phyloP scores from a whole-genome alignment of 805 yeast species.

The Metschnikowia amazonensis region DNA sequence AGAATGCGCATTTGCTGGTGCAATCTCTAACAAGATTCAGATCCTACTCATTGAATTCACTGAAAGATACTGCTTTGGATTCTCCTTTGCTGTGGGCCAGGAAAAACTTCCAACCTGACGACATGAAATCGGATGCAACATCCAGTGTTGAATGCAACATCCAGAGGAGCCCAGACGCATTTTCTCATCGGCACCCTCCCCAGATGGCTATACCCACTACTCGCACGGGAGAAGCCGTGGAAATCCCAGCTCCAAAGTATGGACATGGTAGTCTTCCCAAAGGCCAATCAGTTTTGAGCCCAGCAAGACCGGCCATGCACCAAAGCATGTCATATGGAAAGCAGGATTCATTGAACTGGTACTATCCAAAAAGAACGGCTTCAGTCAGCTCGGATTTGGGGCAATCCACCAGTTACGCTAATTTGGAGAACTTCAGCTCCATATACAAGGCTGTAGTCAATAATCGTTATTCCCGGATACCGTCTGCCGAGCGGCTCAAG shows the following conservation, averaged over 20 bases:
- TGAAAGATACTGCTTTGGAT: slow-evolving; percentile 21
- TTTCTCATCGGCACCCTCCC: slow-evolving; percentile 28
- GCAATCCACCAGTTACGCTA: slow-evolving; percentile 11
- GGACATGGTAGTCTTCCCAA: slow-evolving; percentile 3
- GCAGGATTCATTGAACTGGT: slow-evolving; percentile 20
- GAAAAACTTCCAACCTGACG: slow-evolving; percentile 5
- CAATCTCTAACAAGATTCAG: slow-evolving; percentile 28
- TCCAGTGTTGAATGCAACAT: slow-evolving; percentile 1
- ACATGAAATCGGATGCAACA: background rate
- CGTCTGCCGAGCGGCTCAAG: slow-evolving; percentile 10
- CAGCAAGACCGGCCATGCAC: background rate
- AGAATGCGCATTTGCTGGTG: background rate
- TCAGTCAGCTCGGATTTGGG: slow-evolving; percentile 14
- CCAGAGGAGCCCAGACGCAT: slow-evolving; percentile 16
- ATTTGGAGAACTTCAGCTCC: slow-evolving; percentile 27
- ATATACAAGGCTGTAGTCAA: slow-evolving; percentile 22
- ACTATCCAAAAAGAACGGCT: slow-evolving; percentile 22
- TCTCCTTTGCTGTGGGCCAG: slow-evolving; percentile 14
- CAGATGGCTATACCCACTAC: slow-evolving; percentile 80
- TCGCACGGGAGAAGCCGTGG: slow-evolving; percentile 72
- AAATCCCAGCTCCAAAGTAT: slow-evolving; percentile 47
- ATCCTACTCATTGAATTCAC: slow-evolving; percentile 27
- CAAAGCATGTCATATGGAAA: slow-evolving; percentile 2
- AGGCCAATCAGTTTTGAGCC: background rate
- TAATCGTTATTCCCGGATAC: slow-evolving; percentile 12